Conservation (phyloP, 495 filamentous ascomycete species). For the Tirmania nivea region DNA sequence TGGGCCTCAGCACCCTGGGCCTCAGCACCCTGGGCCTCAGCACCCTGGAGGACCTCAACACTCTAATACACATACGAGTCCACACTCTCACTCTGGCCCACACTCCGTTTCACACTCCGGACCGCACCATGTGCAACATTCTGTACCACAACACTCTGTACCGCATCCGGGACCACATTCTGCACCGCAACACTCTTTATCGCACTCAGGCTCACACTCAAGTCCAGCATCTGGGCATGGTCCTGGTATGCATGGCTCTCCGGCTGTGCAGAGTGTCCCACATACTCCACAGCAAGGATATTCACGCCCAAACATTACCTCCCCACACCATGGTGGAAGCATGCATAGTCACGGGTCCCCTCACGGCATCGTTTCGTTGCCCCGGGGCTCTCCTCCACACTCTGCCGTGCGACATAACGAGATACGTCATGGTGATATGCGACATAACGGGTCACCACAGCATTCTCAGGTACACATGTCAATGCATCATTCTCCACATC, state of each 20-base stretch:
- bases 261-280: not conserved
- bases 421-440: not conserved
- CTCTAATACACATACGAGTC: not conserved
- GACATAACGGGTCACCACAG: not conserved
- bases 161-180: not conserved
- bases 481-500: not conserved
- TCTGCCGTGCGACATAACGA: not conserved
- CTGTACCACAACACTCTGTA: not conserved
- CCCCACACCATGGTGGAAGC: not conserved
- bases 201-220: not conserved
- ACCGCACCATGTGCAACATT: slow-evolving; percentile 1
- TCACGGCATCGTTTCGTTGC: not conserved
- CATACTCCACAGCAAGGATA: not conserved
- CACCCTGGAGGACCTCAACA: not conserved
- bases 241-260: not conserved
- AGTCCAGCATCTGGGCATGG: not conserved
- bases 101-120: slow-evolving; percentile 12
- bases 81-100: slow-evolving; percentile 6
- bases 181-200: too few species aligned
- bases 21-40: slow-evolving; percentile 2
- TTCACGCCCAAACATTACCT: not conserved
- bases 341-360: not conserved
- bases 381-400: not conserved
- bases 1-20: slow-evolving; percentile 8
- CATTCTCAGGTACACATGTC: not conserved